Evolutionary conservation across 2,329 filamentous ascomycete species (phyloP).

Genomic region (Exophiala sideris): DNA sequence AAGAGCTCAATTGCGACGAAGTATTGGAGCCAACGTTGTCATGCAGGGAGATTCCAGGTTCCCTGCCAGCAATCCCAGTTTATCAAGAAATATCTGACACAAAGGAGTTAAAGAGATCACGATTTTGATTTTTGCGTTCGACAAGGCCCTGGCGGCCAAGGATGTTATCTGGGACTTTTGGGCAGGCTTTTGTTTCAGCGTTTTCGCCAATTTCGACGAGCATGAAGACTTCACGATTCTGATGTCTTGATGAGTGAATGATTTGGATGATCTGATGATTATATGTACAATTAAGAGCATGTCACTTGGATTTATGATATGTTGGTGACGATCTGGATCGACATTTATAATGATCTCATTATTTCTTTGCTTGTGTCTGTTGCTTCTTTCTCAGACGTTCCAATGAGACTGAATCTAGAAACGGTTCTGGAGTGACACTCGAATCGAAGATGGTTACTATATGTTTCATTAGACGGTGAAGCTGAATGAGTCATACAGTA

Average conservation of each 20-base stretch:
- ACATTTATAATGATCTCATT: slow-evolving; percentile 1
- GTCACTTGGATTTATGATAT: neutral
- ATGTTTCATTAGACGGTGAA: neutral
- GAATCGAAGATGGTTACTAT: slow-evolving; percentile 36
- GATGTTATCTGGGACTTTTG: slow-evolving; percentile 7
- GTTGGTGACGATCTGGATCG: neutral
- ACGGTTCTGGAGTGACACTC: slow-evolving; percentile 36
- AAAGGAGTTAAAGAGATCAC: neutral
- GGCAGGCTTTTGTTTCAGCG: slow-evolving; percentile 1
- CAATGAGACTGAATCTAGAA: slow-evolving; percentile 37
- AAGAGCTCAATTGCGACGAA: slow-evolving; percentile 52
- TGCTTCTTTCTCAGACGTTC: slow-evolving; percentile 32
- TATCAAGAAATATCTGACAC: slow-evolving; percentile 11
- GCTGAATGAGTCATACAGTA: neutral
- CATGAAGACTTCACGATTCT: slow-evolving; percentile 14
- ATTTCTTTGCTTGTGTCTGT: slow-evolving; percentile 3
- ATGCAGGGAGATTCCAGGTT: slow-evolving; percentile 34
- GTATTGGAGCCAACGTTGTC: slow-evolving; percentile 48
- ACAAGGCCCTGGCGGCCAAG: slow-evolving; percentile 17
- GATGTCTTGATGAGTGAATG: slow-evolving; percentile 24
- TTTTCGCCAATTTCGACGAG: neutral
- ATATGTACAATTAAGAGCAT: slow-evolving; percentile 19
- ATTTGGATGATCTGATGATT: slow-evolving; percentile 24
- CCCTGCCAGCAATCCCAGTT: slow-evolving; percentile 20
- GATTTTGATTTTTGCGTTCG: slow-evolving; percentile 4